A percentile compares a stretch with the other conserved stretches of the same genome.
Conservation (phyloP, 495 filamentous ascomycete species). For the Lasiosphaeria hispida region DNA sequence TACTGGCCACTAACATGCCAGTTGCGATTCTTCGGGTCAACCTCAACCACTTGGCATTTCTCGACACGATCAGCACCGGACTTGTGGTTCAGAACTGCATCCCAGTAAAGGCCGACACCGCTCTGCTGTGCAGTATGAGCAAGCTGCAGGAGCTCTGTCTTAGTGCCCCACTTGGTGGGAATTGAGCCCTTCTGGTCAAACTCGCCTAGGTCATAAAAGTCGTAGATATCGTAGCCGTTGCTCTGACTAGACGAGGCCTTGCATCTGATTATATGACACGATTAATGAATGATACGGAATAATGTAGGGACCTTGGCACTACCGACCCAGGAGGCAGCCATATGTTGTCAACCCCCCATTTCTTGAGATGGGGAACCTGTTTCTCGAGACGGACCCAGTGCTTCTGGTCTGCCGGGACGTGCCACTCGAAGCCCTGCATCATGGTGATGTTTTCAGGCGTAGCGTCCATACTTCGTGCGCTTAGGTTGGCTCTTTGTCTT, state of each 20-base stretch:
- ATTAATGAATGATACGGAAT: neutral
- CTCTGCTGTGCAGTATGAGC: conserved; percentile 48
- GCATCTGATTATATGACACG: conserved; percentile 43
- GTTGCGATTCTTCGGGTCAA: conserved; percentile 58
- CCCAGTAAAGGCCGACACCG: conserved; percentile 64
- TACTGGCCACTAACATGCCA: conserved; percentile 54
- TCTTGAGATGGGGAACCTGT: conserved; percentile 54
- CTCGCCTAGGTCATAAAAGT: conserved; percentile 73
- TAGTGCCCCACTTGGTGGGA: conserved; percentile 74
- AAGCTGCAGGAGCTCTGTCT: conserved; percentile 58
- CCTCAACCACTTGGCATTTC: conserved; percentile 58
- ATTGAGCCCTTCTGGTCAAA: conserved; percentile 68
- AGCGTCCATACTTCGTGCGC: too few species aligned
- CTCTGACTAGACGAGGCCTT: conserved; percentile 61
- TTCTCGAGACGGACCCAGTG: conserved; percentile 62
- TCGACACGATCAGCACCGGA: conserved; percentile 66
- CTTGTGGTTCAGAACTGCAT: conserved; percentile 77
- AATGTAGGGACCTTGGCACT: neutral
- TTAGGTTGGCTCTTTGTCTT: too few species aligned
- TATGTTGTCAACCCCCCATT: conserved; percentile 62
- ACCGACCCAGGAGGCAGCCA: conserved; percentile 65
- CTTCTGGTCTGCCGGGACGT: conserved; percentile 59
- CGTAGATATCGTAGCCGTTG: conserved; percentile 78
- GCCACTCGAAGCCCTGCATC: conserved; percentile 75
- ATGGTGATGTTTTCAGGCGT: conserved; percentile 56